Evolutionary conservation across 2,329 filamentous ascomycete species (phyloP), one percentile per base, ranked within the genome.

Genomic region (Helotiales sp.): DNA sequence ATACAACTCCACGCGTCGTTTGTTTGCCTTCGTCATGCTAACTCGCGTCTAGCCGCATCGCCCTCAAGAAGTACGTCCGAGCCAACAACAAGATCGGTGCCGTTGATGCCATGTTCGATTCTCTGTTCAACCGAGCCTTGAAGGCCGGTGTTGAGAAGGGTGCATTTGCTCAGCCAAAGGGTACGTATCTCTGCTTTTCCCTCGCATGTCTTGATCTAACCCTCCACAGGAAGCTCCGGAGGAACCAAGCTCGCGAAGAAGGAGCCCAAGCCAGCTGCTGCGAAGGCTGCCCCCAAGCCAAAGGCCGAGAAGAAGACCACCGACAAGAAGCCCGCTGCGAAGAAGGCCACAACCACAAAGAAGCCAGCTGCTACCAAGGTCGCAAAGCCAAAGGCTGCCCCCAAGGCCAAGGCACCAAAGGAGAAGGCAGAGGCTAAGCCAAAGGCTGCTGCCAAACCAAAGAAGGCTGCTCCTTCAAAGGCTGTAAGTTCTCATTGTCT

Each of bases 61-160:
- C 88, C 64, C 86, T 92, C 79, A 91, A 91, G 85, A 92, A 92
- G 80, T 92, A 92, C 79, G 87, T 92, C 73, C 84, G 85, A 78
- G 85, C 86, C 78, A 92, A 91, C 86, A 91, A 91, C 84, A 86
- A 86, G 76, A 82, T 89, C 75, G 82, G 81, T 71, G 82, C 85
- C 64, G 83, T 81, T 72, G 84, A 86, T 70, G 79, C 81, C 64
- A 82, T 84, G 65, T 91, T 92, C 79, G 89, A 89, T 78, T 81
- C 82, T 75, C 87, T 90, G 52, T 89, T 92, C 84, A 92, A 91
- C 85, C 85, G 86, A 74, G 89, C 89, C 65, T 84, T 92, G 76
- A 83, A 86, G 78, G 80, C 83, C 69, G 90, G 90, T 78, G 89
- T 89, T 73, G 88, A 91, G 77, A 88, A 85, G 80, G 87, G 87